Conservation (phyloP, 805 yeast species). For the Cyberlindnera mississippiensis region DNA sequence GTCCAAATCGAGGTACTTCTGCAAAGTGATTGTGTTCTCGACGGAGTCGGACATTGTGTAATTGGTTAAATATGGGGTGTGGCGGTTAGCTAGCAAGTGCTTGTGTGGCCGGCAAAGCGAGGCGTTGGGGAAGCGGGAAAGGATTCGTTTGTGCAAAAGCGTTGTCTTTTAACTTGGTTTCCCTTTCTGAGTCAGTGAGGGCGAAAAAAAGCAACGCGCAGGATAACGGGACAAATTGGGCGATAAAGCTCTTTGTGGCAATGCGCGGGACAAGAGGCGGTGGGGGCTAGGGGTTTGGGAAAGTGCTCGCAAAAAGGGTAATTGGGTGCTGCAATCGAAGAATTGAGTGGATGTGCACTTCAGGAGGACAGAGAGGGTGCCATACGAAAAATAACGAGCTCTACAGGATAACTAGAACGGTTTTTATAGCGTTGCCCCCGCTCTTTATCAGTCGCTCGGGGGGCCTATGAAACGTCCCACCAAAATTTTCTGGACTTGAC, state of each 20-base stretch:
- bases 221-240: conserved; percentile 6
- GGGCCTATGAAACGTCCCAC: conserved; percentile 4
- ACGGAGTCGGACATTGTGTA: conserved; percentile 39
- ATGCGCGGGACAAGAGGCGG: conserved; percentile 1
- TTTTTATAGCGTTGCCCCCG: background rate
- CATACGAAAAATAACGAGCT: background rate
- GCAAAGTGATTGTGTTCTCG: conserved; percentile 71
- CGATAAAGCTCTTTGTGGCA: conserved; percentile 1
- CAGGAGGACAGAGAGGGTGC: background rate
- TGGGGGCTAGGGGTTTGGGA: background rate
- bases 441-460: background rate
- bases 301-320: background rate
- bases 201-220: conserved; percentile 5
- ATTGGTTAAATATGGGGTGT: conserved; percentile 2
- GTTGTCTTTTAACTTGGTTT: conserved; percentile 4
- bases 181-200: conserved; percentile 8
- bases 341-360: background rate
- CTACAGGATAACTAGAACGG: background rate
- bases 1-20: conserved; percentile 77
- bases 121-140: background rate
- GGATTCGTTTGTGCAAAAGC: conserved; percentile 8
- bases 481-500: conserved; percentile 10
- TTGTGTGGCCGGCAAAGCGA: conserved; percentile 3
- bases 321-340: background rate
- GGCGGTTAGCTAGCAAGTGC: conserved; percentile 3